Base-by-base conservation (phyloP, 2,329 filamentous ascomycete species). In the Hypoxylon sp. region DNA sequence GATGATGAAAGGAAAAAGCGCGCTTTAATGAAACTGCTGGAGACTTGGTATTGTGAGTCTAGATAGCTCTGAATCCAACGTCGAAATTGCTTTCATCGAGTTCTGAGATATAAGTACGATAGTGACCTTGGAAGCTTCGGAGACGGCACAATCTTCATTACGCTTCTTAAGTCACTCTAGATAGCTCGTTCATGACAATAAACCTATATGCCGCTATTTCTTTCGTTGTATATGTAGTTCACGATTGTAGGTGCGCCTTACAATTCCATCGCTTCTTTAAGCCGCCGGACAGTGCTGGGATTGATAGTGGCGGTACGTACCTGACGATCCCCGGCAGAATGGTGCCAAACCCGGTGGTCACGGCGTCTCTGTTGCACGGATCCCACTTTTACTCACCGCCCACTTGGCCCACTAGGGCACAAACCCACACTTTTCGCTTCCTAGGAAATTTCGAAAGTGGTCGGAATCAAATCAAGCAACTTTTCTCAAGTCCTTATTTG, bases 361-460 rank as follows among this genome's bases (percentile, higher is more conserved):
- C 28, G 48, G 20, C 9, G 42, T 16, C 18, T 18, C 7, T 5
- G 24, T 26, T 42, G 64, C 67, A 62, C 57, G 16, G 54, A n/a
- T n/a, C 54, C 64, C 60, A 64, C 16, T 1, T 32, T 18, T 11
- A 22, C 11, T 28, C 6, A 48, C 42, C 51, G 40, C 33, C 36
- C 33, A 40, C 53, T 28, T 32, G 58, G 46, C 51, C 38, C 57
- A 52, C 64, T 75, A 75, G 73, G 73, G 73, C 73, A 75, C 71
- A 73, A 71, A 58, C 67, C 70, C 72, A 64, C 65, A 58, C 55
- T 69, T 73, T 68, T 74, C 72, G 71, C 73, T 74, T 73, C 45
- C 38, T 20, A 60, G 54, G 45, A 71, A 72, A 68, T 63, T 71
- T 49, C 40, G 33, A 61, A 61, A 26, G 20, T 42, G 54, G 36